Evolutionary conservation across 139 green algal genomes (phyloP), one percentile per base, ranked within the genome.

Genomic region (Microglena sp.): DNA sequence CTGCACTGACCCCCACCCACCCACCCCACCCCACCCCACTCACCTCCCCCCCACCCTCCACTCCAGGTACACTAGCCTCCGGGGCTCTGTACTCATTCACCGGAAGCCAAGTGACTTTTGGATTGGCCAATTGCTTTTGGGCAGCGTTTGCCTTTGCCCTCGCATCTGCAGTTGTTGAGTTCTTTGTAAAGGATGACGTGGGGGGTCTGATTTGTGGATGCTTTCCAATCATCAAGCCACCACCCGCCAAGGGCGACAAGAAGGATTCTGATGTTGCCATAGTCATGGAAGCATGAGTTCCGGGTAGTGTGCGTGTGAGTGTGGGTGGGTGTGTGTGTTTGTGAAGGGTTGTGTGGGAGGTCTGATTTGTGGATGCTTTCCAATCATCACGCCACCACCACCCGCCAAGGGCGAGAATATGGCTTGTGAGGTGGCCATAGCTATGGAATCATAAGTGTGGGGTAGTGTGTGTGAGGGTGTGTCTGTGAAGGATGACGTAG

Each of bases 31-130:
- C n/a, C n/a, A n/a, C n/a, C n/a, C n/a, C n/a, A n/a, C n/a, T n/a
- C n/a, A n/a, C n/a, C n/a, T n/a, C n/a, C n/a, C n/a, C n/a, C n/a
- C n/a, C n/a, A n/a, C n/a, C n/a, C n/a, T n/a, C n/a, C n/a, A n/a
- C 83, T 29, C 71, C n/a, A n/a, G n/a, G n/a, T n/a, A n/a, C n/a
- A n/a, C n/a, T n/a, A n/a, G n/a, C n/a, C n/a, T n/a, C n/a, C n/a
- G n/a, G n/a, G n/a, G n/a, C n/a, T n/a, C n/a, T 94, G 56, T 95
- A 94, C 69, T 82, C 77, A 1, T 92, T 86, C 61, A 77, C 75
- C 0, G 84, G 81, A 21, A 62, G 50, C 59, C 80, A 33, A 24
- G 53, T 81, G 2, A 65, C 84, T 3, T 60, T 78, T 4, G 83
- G 88, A 22, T 89, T 95, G 54, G 88, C 85, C 4, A 77, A 66